Evolutionary conservation across 768 basidiomycete species (phyloP).

Genomic region (Boletus tylopilopsis): DNA sequence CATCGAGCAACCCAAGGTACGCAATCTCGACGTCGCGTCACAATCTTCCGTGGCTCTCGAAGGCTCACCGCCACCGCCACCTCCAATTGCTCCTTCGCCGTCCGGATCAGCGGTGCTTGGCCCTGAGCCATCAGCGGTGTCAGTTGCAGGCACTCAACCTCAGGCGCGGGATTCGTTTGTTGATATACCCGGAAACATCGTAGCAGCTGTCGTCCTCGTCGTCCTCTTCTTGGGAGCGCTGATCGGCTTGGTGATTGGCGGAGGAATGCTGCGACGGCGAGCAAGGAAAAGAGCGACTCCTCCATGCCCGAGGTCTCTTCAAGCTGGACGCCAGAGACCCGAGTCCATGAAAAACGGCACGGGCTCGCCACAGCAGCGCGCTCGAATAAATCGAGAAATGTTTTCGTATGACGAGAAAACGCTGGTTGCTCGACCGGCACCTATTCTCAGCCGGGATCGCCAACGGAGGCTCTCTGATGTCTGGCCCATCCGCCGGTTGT

Average conservation of each 20-base stretch:
- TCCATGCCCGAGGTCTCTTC: background rate
- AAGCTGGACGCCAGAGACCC: conserved; percentile 8
- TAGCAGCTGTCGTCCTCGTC: conserved; percentile 19
- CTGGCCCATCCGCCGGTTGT: conserved; percentile 22
- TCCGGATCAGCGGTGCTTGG: conserved; percentile 4
- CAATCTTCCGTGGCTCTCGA: conserved; percentile 9
- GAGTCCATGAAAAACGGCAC: background rate
- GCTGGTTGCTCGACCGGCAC: conserved; percentile 9
- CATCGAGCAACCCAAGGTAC: conserved; percentile 4
- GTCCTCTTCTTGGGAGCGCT: conserved; percentile 28
- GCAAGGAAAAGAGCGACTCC: background rate
- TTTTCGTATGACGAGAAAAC: conserved; percentile 14
- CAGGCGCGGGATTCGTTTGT: conserved; percentile 1
- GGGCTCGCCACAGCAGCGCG: background rate
- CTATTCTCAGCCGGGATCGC: conserved; percentile 10
- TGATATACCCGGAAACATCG: conserved; percentile 19
- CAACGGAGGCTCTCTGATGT: conserved; percentile 12
- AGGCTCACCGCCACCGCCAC: background rate
- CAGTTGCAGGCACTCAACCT: background rate
- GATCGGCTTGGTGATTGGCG: conserved; percentile 25
- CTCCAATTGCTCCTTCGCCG: conserved; percentile 1
- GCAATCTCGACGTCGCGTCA: background rate
- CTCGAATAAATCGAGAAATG: conserved; percentile 1
- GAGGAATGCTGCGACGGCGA: conserved; percentile 23
- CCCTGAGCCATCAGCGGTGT: conserved; percentile 4